Base-by-base conservation (phyloP, 1,284 basidiomycete genomes). In the Ganoderma multipileum region DNA sequence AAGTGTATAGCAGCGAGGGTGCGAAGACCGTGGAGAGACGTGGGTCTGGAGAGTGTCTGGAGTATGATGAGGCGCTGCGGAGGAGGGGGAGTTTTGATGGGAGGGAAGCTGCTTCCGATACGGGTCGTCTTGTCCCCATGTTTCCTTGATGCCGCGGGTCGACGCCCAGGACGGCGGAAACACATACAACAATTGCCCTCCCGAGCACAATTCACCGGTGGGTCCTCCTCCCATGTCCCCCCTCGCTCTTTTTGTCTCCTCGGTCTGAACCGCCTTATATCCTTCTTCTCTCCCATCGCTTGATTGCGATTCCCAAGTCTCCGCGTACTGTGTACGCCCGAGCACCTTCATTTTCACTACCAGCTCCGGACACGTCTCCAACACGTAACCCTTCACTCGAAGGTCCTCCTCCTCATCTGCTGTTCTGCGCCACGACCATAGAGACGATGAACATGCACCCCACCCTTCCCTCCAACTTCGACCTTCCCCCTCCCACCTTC, bases 401-500 rank as follows among this genome's bases (percentile, higher is more conserved):
- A n/a, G 5, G n/a, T 59, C 57, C 38, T 59, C 33, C 38, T 39
- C 33, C n/a, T 38, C 47, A 4, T 11, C 38, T 23, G 18, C 38
- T 39, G 14, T 23, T 39, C 33, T 23, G 16, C 52, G 44, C 26
- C 52, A 54, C 52, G 52, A 54, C 52, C 3, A 54, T 16, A 18
- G 26, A 54, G 5, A 30, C 26, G 14, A 30, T 54, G 52, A 54
- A 54, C 52, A 23, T 26, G 47, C 36, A 41, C 67, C 18, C 61
- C 36, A 42, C 55, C 14, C 20, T 47, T 16, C 50, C 63, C 55
- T 16, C 11, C 58, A 6, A 60, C 33, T 44, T 50, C 57, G 36
- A 50, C 47, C 18, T 59, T 5, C 77, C 71, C 57, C 80, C 85
- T 7, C 76, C 85, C 0, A 89, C 87, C 8, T 77, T 79, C 64